A percentile compares a stretch with the other conserved stretches of the same genome.
These are phyloP conservation scores for Immersiporthe knoxdaviesiana DNA, from an alignment of 2,329 filamentous ascomycete genomes.

Conservation along the genomic window DNA sequence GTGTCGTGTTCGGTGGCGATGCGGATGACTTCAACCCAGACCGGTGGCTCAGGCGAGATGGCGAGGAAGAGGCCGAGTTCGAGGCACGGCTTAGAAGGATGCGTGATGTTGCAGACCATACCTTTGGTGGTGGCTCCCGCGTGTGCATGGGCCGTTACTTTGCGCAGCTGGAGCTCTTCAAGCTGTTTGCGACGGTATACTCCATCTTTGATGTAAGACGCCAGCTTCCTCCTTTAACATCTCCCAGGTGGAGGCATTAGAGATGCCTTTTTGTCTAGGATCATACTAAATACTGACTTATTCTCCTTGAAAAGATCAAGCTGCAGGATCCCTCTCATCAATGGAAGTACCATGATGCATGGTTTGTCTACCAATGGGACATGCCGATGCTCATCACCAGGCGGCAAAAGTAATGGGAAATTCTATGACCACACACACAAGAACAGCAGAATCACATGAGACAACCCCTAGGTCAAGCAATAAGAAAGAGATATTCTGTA, in stretches of 20 bases:
- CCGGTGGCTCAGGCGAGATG: slow-evolving; percentile 10
- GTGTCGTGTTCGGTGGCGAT: slow-evolving; percentile 9
- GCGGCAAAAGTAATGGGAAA: background rate
- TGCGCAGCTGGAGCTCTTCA: slow-evolving; percentile 20
- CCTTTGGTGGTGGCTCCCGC: slow-evolving; percentile 16
- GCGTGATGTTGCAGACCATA: slow-evolving; percentile 17
- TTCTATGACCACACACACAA: too few species aligned
- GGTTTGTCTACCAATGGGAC: slow-evolving; percentile 19
- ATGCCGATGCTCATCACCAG: slow-evolving; percentile 17
- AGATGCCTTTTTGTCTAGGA: too few species aligned
- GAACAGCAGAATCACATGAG: background rate
- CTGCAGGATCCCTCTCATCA: slow-evolving; percentile 3
- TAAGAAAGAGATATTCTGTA: too few species aligned
- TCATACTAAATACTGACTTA: background rate
- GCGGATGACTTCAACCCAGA: slow-evolving; percentile 19
- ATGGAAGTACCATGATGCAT: slow-evolving; percentile 16
- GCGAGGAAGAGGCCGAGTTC: background rate
- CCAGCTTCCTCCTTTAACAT: background rate
- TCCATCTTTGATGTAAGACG: slow-evolving; percentile 18
- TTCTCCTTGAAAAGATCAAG: background rate
- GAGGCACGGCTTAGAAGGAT: slow-evolving; percentile 3
- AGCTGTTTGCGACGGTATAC: slow-evolving; percentile 23
- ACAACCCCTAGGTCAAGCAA: too few species aligned
- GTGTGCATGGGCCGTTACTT: slow-evolving; percentile 20
- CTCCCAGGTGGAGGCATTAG: background rate